Conservation (phyloP, 2,329 filamentous ascomycete species). For the Verticillium longisporum region DNA sequence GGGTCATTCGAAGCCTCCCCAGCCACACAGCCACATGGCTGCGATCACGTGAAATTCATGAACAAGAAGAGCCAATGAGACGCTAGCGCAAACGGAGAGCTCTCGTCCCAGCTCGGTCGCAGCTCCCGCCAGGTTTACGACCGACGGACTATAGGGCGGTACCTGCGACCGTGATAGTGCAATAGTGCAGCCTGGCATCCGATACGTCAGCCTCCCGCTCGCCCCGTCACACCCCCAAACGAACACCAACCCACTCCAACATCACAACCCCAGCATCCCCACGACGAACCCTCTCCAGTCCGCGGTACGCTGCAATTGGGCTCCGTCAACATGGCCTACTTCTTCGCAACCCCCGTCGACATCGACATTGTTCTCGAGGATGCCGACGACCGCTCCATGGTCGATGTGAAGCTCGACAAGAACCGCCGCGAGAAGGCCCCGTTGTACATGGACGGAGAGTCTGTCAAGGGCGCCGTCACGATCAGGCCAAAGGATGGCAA, state of each 20-base stretch:
- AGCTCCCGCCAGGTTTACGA: neutral
- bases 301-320: neutral
- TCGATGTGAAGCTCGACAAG: conserved; percentile 98
- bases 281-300: neutral
- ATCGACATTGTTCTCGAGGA: conserved; percentile 98
- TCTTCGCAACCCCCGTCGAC: conserved; percentile 96
- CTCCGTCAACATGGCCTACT: conserved; percentile 74
- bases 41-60: neutral
- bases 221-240: neutral
- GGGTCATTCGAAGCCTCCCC: neutral
- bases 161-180: neutral
- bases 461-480: conserved; percentile 92
- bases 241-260: neutral
- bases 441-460: conserved; percentile 96
- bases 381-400: conserved; percentile 86
- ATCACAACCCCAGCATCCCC: neutral
- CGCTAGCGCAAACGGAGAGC: neutral
- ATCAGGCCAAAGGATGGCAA: conserved; percentile 97
- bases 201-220: neutral
- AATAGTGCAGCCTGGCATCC: neutral
- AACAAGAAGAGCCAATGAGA: neutral
- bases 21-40: neutral
- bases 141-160: neutral
- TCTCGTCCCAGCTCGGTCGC: neutral
- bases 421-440: conserved; percentile 94